A percentile compares a stretch with the other conserved stretches of the same genome.
Conservation (phyloP, 148 eudicot genomes). For the Rhododendron williamsianum region DNA sequence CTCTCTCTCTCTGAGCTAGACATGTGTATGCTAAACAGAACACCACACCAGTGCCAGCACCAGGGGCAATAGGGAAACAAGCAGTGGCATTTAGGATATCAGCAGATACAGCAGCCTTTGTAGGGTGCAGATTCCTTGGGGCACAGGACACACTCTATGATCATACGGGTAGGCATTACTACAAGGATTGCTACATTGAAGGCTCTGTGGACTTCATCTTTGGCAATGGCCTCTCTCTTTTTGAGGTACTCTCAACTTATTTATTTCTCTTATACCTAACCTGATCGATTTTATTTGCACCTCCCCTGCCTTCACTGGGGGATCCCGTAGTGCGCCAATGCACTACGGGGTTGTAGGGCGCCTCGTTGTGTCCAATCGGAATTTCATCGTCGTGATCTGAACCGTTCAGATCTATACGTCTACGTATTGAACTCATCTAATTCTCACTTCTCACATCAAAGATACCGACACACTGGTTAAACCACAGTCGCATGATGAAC, state of each 20-base stretch:
- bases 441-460: not conserved
- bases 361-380: not conserved
- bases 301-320: not conserved
- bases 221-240: conserved; percentile 83
- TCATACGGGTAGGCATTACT: conserved; percentile 83
- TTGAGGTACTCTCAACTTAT: conserved; percentile 40
- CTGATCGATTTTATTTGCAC: too few relatives aligned
- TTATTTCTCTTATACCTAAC: not conserved
- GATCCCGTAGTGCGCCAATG: not conserved
- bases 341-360: not conserved
- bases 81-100: conserved; percentile 91
- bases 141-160: conserved; percentile 94
- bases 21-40: conserved; percentile 36
- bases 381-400: not conserved
- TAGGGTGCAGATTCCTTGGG: conserved; percentile 76
- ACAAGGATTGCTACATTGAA: conserved; percentile 84
- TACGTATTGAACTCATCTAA: not conserved
- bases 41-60: conserved; percentile 63
- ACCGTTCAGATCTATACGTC: too few relatives aligned
- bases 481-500: not conserved
- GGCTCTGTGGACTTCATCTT: conserved; percentile 96
- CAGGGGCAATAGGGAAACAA: conserved; percentile 67
- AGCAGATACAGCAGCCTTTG: conserved; percentile 74
- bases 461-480: not conserved
- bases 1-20: not conserved